Evolutionary conservation across 1,284 basidiomycete species (phyloP).

Genomic region (Austroboletus novae-zelandiae): DNA sequence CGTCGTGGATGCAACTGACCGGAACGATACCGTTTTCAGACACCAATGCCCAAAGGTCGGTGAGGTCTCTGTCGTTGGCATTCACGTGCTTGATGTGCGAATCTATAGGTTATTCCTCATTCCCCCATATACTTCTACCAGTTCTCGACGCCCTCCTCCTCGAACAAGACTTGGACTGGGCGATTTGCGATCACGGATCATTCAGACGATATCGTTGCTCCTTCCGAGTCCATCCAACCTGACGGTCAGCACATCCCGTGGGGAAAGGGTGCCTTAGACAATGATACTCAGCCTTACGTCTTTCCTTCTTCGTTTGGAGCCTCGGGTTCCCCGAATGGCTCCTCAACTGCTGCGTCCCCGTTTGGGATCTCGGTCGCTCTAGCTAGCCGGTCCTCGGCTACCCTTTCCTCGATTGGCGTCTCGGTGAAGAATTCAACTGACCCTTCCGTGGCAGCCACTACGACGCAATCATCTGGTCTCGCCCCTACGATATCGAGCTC

Average conservation of each 20-base stretch:
- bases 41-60: slow-evolving; percentile 70
- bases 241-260: slow-evolving; percentile 57
- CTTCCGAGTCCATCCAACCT: slow-evolving; percentile 55
- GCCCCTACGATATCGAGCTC: not conserved
- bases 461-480: not conserved
- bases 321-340: not conserved
- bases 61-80: not conserved
- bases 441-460: not conserved
- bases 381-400: not conserved
- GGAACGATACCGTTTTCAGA: slow-evolving; percentile 41
- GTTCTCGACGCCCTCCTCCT: slow-evolving; percentile 48
- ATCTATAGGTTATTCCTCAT: slow-evolving; percentile 58
- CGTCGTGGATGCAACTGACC: slow-evolving; percentile 58
- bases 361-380: not conserved
- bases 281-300: slow-evolving; percentile 35
- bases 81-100: not conserved
- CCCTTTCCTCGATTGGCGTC: not conserved
- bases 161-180: slow-evolving; percentile 67
- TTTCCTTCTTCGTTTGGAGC: slow-evolving; percentile 21
- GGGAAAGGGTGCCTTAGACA: slow-evolving; percentile 65
- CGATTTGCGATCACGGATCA: slow-evolving; percentile 75
- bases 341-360: too few relatives aligned
- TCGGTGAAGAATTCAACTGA: not conserved
- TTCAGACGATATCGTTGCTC: slow-evolving; percentile 47
- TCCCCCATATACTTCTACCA: slow-evolving; percentile 81